Evolutionary conservation across 2,329 filamentous ascomycete species (phyloP), one percentile per base, ranked within the genome.

Genomic region (Xylariaceae sp.): DNA sequence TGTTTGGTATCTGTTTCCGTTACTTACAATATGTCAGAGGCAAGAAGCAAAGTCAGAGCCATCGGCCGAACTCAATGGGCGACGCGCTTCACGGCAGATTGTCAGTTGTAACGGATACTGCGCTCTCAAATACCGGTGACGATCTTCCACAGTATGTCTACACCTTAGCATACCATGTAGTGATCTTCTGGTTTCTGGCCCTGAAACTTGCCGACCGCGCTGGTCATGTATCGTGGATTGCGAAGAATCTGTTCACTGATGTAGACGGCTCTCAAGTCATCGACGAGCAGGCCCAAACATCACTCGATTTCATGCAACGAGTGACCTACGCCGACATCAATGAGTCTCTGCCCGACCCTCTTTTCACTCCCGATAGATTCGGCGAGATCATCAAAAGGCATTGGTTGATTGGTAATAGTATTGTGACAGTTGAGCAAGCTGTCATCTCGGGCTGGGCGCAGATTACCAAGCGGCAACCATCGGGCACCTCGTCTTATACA

Each of bases 111-210:
- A 69, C 71, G 9, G 49, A 54, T 33, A 57, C 59, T 10, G 59
- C 59, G 2, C 66, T 66, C 33, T 67, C 71, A 12, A 70, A 64
- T 44, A 62, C 69, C 9, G 69, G 85, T 7, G 88, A 94, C 55
- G 90, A 94, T 59, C 77, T 96, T 45, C 91, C 92, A 5, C 89
- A 94, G 69, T 99, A 99, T 67, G 90, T 99, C 22, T 94, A 95
- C 69, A 89, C 91, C 1, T 76, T 97, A 47, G 93, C 93, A 9
- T 96, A 96, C 67, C 92, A 97, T 67, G 90, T 96, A 61, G 92
- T 99, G 59, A 88, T 91, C 1, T 97, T 96, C 67, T 99, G 94
- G 94, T 99, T 97, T 67, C 79, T 99, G 60, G 89, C 91, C 1
- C 70, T 99, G 61, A 93, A 90, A 64, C 79, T 96, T 47, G 83